phyloP scores from a whole-genome alignment of 202 grass and related monocot species.

The Setaria viridis region DNA sequence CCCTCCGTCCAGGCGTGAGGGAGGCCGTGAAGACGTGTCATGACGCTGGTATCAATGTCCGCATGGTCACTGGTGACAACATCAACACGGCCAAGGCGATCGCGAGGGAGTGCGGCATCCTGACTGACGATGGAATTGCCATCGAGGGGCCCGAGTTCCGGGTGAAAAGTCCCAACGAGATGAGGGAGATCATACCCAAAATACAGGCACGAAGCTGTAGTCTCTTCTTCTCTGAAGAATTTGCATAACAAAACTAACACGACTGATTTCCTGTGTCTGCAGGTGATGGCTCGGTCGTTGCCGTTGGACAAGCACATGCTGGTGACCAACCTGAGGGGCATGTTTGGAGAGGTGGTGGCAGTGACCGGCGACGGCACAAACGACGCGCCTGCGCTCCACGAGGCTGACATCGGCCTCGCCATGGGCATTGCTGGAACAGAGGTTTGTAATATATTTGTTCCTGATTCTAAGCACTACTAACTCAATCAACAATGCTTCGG shows the following conservation, averaged over 20 bases:
- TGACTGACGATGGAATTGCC: constrained; percentile 73
- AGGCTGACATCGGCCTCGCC: constrained; percentile 88
- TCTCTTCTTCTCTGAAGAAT: neutral
- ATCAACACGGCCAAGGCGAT: constrained; percentile 88
- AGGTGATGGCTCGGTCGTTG: constrained; percentile 90
- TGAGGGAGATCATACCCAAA: constrained; percentile 82
- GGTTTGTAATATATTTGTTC: constrained; percentile 24
- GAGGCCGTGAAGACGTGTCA: constrained; percentile 72
- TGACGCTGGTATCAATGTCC: constrained; percentile 74
- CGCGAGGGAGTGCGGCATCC: constrained; percentile 84
- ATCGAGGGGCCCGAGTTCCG: constrained; percentile 83
- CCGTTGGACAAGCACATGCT: constrained; percentile 90
- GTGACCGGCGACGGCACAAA: constrained; percentile 88
- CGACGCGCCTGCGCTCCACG: constrained; percentile 89
- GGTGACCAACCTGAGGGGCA: constrained; percentile 80
- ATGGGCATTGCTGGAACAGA: constrained; percentile 94
- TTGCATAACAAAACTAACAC: neutral
- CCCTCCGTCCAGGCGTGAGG: constrained; percentile 71
- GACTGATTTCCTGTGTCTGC: neutral
- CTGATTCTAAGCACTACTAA: neutral
- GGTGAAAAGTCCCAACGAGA: constrained; percentile 64
- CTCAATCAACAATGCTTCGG: neutral
- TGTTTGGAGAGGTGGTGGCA: constrained; percentile 78
- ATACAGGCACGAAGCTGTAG: constrained; percentile 61
- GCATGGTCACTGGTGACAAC: constrained; percentile 95